Percentiles rank a stretch among this genome's conserved stretches.
phyloP scores from a whole-genome alignment of 1,284 basidiomycete genomes.

The Phylloporus sp. region DNA sequence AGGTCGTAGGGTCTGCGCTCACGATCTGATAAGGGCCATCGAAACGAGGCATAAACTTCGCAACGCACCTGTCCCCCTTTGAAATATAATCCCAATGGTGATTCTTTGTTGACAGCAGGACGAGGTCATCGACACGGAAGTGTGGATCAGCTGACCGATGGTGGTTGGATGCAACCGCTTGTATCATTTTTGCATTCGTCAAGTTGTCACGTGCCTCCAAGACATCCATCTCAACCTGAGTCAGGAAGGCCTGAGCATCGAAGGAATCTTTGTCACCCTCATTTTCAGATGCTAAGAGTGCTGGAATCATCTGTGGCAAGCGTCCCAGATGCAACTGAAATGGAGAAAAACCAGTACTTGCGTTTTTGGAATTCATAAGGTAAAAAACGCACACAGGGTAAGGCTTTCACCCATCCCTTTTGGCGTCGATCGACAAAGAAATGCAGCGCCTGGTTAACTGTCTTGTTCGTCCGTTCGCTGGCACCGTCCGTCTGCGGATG shows the following conservation, averaged over 20 bases:
- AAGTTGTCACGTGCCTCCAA: neutral
- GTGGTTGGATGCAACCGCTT: neutral
- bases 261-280: neutral
- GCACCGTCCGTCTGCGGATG: neutral
- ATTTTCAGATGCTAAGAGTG: neutral
- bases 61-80: neutral
- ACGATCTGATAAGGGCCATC: neutral
- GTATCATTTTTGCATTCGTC: neutral
- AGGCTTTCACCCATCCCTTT: neutral
- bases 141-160: neutral
- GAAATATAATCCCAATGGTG: neutral
- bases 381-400: neutral
- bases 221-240: neutral
- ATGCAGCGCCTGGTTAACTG: neutral
- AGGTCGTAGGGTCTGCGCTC: fast-evolving
- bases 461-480: neutral
- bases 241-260: neutral
- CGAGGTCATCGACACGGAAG: neutral
- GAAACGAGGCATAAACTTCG: neutral
- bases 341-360: neutral
- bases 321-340: neutral
- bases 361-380: neutral
- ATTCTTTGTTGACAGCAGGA: neutral
- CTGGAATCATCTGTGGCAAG: neutral
- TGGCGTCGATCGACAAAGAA: neutral